Evolutionary conservation across 2,329 filamentous ascomycete species (phyloP), one percentile per base, ranked within the genome.

Genomic region (Aspergillus pseudoglaucus): DNA sequence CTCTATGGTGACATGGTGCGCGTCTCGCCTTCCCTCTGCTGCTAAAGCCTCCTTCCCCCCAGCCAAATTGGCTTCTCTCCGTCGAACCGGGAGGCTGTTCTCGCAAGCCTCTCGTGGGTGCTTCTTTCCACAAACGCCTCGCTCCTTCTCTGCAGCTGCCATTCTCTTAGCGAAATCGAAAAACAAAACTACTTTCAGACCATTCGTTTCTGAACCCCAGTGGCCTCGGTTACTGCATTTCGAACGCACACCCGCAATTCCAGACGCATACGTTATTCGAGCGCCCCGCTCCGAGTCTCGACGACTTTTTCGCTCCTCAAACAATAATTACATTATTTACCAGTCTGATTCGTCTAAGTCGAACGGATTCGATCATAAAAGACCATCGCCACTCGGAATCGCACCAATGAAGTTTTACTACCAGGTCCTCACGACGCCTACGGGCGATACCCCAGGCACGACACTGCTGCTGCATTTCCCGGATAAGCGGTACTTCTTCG

Each of bases 401-500:
- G 25, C 52, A 38, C 64, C 65, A 53, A 95, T 95, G 90, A 78
- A 83, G 58, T 85, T 79, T 63, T 82, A 75, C 59, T 75, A 90
- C 48, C 84, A 94, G 66, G 72, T 97, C 59, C 67, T 91, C 52
- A 86, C 84, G 15, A 87, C 86, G 50, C 91, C 91, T 12, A 93
- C 91, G 56, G 85, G 85, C 50, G 93, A 98, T 69, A 95, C 90
- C 17, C 81, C 84, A 1, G 91, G 91, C 46, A 88, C 88, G 2
- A 80, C 81, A 44, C 67, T 97, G 27, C 65, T 89, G 33, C 75
- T 98, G 6, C 84, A 91, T 63, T 90, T 90, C 61, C 87, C 91
- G 58, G 80, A 83, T 59, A 84, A 85, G 59, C 80, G 88, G 48
- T 98, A 98, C 67, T 58, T 96, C 14, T 86, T 98, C 61, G 93